Conservation (phyloP, 2,329 filamentous ascomycete species). For the Fusarium multiceps region DNA sequence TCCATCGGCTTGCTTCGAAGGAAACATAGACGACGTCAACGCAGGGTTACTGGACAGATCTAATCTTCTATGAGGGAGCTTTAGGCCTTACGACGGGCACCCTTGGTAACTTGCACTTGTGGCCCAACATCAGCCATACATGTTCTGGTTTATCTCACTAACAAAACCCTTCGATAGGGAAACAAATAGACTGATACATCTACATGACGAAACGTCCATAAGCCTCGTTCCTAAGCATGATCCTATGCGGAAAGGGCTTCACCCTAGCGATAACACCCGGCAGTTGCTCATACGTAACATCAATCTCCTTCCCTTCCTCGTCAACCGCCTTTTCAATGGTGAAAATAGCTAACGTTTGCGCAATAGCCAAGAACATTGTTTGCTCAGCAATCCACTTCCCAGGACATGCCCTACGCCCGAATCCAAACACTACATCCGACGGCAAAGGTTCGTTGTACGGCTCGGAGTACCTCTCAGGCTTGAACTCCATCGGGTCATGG, state of each 20-base stretch:
- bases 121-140: not conserved
- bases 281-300: slow-evolving; percentile 14
- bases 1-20: not conserved
- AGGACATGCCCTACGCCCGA: slow-evolving; percentile 52
- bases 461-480: slow-evolving; percentile 40
- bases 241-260: not conserved
- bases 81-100: not conserved
- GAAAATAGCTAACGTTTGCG: slow-evolving; percentile 60
- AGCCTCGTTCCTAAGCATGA: not conserved
- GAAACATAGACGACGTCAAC: too few species aligned
- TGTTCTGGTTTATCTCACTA: not conserved
- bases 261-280: slow-evolving; percentile 21
- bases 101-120: not conserved
- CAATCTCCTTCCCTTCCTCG: slow-evolving; percentile 52
- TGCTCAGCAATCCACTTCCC: slow-evolving; percentile 49
- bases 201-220: not conserved
- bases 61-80: not conserved
- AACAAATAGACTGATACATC: not conserved
- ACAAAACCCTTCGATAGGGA: not conserved
- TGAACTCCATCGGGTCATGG: slow-evolving; percentile 52
- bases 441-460: slow-evolving; percentile 47
- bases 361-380: slow-evolving; percentile 50
- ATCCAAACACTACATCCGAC: slow-evolving; percentile 47
- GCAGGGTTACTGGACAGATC: not conserved
- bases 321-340: slow-evolving; percentile 46